These are phyloP conservation scores for Hypoxylon sp. DNA, from an alignment of 2,329 filamentous ascomycete genomes.

Conservation along the genomic window DNA sequence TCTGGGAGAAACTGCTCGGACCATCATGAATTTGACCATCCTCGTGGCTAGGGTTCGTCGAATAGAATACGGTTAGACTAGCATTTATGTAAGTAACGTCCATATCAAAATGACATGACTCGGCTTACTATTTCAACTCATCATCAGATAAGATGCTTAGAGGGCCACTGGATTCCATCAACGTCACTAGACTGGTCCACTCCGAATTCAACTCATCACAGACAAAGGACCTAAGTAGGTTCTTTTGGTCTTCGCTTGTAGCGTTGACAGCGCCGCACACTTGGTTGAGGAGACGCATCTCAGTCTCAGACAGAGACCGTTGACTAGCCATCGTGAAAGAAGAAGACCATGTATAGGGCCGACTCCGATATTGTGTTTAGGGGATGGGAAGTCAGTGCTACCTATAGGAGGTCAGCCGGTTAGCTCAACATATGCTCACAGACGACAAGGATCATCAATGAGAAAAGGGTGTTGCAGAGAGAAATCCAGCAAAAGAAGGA, in stretches of 20 bases:
- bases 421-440: not conserved
- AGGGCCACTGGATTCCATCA: conserved; percentile 34
- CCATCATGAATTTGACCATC: not conserved
- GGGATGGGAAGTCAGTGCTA: not conserved
- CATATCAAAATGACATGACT: not conserved
- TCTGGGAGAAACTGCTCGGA: conserved; percentile 11
- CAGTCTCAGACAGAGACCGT: conserved; percentile 21
- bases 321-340: conserved; percentile 27
- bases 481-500: not conserved
- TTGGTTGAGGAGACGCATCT: conserved; percentile 37
- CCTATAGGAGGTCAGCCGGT: not conserved
- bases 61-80: conserved; percentile 20
- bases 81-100: conserved; percentile 5
- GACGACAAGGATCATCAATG: not conserved
- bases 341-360: not conserved
- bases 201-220: conserved; percentile 27
- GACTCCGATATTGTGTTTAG: not conserved
- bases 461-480: not conserved
- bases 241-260: conserved; percentile 27
- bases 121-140: conserved; percentile 40
- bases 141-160: conserved; percentile 36
- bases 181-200: conserved; percentile 25
- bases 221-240: conserved; percentile 28
- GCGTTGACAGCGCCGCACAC: conserved; percentile 31
- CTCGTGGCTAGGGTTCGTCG: not conserved